Conservation (phyloP, 257 asterid species). For the Nicotiana tomentosiformis region DNA sequence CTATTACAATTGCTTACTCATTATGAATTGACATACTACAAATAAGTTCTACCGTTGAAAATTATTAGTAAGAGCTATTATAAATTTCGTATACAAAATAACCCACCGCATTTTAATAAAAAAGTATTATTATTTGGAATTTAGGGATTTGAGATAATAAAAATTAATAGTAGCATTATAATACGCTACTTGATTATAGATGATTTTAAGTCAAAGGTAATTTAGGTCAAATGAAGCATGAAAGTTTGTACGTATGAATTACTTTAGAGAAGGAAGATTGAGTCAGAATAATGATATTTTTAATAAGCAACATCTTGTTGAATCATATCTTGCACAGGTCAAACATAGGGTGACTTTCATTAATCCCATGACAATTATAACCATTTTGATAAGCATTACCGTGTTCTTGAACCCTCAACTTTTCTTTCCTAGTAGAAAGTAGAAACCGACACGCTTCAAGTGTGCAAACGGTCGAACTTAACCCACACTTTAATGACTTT, state of each 20-base stretch:
- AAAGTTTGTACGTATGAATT: background rate
- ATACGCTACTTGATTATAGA: background rate
- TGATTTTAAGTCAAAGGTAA: background rate
- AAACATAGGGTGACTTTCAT: background rate
- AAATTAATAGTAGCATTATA: background rate
- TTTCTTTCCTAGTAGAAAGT: no score
- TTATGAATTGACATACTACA: background rate
- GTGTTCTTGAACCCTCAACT: no score
- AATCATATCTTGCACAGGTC: background rate
- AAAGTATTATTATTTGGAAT: background rate
- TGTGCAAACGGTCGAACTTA: no score
- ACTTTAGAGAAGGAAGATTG: background rate
- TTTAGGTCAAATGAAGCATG: background rate
- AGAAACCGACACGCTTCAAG: no score
- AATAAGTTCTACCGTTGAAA: background rate
- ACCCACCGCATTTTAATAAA: background rate
- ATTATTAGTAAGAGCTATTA: background rate
- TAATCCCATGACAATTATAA: background rate
- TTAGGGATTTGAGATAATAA: background rate
- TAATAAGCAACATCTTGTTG: background rate
- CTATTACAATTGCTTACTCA: background rate
- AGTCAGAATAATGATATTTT: background rate
- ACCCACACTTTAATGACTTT: no score
- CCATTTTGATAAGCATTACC: background rate
- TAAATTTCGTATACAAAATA: no score